Evolutionary conservation across 2,329 filamentous ascomycete species (phyloP).

Genomic region (Aspergillus fumigatiaffinis): DNA sequence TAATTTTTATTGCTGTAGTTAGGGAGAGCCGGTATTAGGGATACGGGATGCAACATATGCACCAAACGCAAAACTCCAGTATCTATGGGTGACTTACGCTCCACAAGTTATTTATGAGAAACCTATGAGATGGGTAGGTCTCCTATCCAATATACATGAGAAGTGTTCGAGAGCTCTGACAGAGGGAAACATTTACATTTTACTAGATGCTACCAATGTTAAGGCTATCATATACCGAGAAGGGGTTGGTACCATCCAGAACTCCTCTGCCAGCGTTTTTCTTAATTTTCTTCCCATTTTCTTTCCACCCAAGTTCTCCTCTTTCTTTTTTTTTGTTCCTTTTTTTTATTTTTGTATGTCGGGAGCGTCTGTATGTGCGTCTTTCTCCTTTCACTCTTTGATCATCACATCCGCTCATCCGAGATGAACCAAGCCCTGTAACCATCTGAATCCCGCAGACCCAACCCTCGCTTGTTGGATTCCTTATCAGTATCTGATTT

Average conservation of each 20-base stretch:
- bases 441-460: neutral
- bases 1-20: neutral
- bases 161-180: neutral
- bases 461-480: neutral
- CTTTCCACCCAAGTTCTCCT: conserved; percentile 14
- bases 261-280: conserved; percentile 18
- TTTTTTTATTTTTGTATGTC: conserved; percentile 8
- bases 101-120: neutral
- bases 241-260: conserved; percentile 13
- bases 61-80: neutral
- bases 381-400: neutral
- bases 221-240: conserved; percentile 1
- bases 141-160: neutral
- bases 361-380: neutral
- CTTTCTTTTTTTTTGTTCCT: conserved; percentile 2
- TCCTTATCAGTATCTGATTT: neutral
- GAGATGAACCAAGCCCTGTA: neutral
- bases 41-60: neutral
- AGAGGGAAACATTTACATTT: conserved; percentile 29
- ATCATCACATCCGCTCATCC: neutral
- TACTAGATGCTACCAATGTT: conserved; percentile 22
- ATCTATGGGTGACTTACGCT: neutral
- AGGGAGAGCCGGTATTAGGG: neutral
- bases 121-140: neutral
- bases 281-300: conserved; percentile 1